phyloP scores from a whole-genome alignment of 371 early-diverging fungal species.

The Mortierella sp. region DNA sequence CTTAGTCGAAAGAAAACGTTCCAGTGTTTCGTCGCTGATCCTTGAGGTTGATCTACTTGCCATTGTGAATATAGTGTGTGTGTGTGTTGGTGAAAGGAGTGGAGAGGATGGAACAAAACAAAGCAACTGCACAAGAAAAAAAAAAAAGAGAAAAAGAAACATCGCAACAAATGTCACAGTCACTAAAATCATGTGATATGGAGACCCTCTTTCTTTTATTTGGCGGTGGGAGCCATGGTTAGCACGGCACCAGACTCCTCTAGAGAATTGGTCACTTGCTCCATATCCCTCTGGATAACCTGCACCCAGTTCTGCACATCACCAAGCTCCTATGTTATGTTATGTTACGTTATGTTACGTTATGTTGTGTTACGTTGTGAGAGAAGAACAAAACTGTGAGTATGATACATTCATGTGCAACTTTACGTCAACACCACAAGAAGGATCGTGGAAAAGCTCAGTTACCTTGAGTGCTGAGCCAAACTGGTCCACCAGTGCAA shows the following conservation, averaged over 20 bases:
- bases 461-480: conserved; percentile 72
- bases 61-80: conserved; percentile 29
- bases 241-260: conserved; percentile 37
- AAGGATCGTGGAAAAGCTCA: too few species aligned
- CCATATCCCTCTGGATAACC: conserved; percentile 77
- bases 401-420: too few species aligned
- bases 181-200: conserved; percentile 10
- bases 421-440: too few species aligned
- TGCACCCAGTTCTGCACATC: conserved; percentile 88
- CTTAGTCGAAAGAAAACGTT: background rate
- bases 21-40: background rate
- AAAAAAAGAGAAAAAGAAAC: background rate
- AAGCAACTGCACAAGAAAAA: background rate
- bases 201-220: background rate
- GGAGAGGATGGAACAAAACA: conserved; percentile 5
- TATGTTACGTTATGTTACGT: background rate
- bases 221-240: background rate
- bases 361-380: background rate
- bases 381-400: background rate
- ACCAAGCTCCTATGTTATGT: conserved; percentile 74
- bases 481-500: conserved; percentile 69
- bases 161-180: conserved; percentile 14
- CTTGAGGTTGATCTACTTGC: conserved; percentile 12
- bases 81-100: background rate
- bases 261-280: conserved; percentile 66